phyloP scores from a whole-genome alignment of 345 rosid genomes.

The Microcos paniculata region DNA sequence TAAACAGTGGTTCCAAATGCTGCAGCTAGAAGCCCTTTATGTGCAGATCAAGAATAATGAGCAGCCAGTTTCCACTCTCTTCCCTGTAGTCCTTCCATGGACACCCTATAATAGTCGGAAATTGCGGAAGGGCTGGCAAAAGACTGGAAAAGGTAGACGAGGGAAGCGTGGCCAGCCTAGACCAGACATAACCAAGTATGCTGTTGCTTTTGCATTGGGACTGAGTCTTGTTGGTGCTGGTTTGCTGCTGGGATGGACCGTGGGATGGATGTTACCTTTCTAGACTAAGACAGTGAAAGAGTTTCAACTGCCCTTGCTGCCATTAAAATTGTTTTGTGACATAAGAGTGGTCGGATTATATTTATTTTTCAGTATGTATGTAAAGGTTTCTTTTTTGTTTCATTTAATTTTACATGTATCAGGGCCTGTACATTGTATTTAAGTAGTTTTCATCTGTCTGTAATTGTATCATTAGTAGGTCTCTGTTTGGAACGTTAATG shows the following conservation, averaged over 20 bases:
- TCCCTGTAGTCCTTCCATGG: conserved; percentile 59
- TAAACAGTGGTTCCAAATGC: conserved; percentile 82
- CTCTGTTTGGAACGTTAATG: not conserved
- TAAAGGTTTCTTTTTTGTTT: not conserved
- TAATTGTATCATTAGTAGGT: not conserved
- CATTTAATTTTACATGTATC: not conserved
- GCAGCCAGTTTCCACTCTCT: conserved; percentile 42
- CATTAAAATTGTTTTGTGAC: not conserved
- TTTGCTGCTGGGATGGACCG: conserved; percentile 92
- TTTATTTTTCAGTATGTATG: not conserved
- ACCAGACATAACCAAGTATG: conserved; percentile 43
- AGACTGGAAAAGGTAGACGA: conserved; percentile 33
- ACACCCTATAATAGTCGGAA: conserved; percentile 41
- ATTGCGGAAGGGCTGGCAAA: conserved; percentile 30
- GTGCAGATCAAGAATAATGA: conserved; percentile 57
- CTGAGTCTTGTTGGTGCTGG: conserved; percentile 95
- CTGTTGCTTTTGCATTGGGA: conserved; percentile 69
- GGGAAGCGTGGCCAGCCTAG: conserved; percentile 33
- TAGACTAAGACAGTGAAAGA: conserved; percentile 20
- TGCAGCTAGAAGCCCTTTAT: conserved; percentile 78
- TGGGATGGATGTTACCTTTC: conserved; percentile 86
- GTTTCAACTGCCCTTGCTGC: not conserved
- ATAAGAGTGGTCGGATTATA: not conserved
- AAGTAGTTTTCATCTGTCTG: not conserved
- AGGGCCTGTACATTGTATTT: not conserved